Conservation (phyloP, 805 yeast genomes). For the Ogataea siamensis region DNA sequence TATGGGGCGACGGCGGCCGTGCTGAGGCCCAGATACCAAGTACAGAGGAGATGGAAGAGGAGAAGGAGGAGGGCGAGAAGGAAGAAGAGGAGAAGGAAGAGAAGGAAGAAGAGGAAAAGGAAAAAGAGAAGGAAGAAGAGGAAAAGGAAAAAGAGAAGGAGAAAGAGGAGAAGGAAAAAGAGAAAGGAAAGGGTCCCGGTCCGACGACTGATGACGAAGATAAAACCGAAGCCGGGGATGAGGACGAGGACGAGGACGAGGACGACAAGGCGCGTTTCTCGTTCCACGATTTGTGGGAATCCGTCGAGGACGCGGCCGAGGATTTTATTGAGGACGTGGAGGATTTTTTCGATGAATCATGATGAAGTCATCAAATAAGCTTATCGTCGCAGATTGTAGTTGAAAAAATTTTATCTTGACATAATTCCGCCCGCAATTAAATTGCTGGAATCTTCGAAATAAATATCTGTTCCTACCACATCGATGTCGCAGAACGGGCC, state of each 20-base stretch:
- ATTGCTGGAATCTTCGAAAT: not conserved
- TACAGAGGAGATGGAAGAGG: conserved; percentile 5
- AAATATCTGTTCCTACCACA: not conserved
- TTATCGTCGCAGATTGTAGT: conserved; percentile 5
- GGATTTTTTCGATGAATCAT: conserved; percentile 20
- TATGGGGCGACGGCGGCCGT: conserved; percentile 29
- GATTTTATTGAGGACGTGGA: conserved; percentile 28
- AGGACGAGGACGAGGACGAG: conserved; percentile 21
- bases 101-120: conserved; percentile 12
- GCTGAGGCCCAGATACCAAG: too few relatives aligned
- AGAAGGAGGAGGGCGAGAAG: conserved; percentile 4
- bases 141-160: conserved; percentile 15
- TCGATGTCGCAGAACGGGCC: conserved; percentile 3
- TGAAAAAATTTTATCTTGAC: conserved; percentile 9
- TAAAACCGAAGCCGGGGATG: conserved; percentile 25
- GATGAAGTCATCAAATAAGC: conserved; percentile 1
- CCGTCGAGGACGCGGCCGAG: conserved; percentile 25
- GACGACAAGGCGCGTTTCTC: conserved; percentile 8
- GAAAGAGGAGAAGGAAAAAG: conserved; percentile 17
- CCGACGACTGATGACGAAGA: too few relatives aligned
- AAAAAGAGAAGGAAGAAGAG: conserved; percentile 12
- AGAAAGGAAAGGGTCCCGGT: conserved; percentile 20
- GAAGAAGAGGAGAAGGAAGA: conserved; percentile 9
- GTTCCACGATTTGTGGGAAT: conserved; percentile 19
- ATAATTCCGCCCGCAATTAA: conserved; percentile 6